Percentiles rank a stretch among this genome's conserved stretches.
Conservation (phyloP, 495 filamentous ascomycete species). For the Neurospora intermedia region DNA sequence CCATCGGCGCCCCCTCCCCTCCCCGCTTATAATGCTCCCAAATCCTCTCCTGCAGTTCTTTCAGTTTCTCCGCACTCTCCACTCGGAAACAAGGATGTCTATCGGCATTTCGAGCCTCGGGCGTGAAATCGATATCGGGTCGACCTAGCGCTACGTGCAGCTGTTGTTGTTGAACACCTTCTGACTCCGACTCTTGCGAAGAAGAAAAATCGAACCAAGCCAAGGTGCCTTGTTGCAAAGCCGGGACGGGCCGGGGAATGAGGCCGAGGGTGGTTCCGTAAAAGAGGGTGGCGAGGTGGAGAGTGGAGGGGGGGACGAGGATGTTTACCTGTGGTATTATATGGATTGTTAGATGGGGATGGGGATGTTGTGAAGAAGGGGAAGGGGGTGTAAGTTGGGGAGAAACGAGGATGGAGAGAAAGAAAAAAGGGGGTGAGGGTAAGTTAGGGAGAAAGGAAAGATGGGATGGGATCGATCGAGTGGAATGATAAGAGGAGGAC, state of each 20-base stretch:
- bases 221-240: conserved; percentile 36
- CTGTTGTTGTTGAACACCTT: conserved; percentile 38
- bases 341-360: neutral
- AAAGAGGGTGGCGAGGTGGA: conserved; percentile 43
- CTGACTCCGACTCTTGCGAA: conserved; percentile 20
- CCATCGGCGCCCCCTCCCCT: conserved; percentile 37
- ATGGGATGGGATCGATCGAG: neutral
- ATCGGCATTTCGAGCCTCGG: conserved; percentile 13
- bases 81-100: conserved; percentile 52
- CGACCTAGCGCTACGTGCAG: conserved; percentile 44
- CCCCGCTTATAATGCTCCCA: conserved; percentile 42
- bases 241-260: conserved; percentile 37
- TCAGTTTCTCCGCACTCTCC: conserved; percentile 32
- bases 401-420: too few species aligned
- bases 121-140: conserved; percentile 28
- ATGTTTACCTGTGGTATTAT: conserved; percentile 37
- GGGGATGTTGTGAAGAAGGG: conserved; percentile 16
- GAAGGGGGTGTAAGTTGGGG: too few species aligned
- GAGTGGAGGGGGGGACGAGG: conserved; percentile 42
- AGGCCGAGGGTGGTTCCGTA: conserved; percentile 46
- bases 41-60: conserved; percentile 36
- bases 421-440: too few species aligned
- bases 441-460: neutral
- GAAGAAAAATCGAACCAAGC: conserved; percentile 51
- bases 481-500: neutral